Base-by-base conservation (phyloP, 2,329 filamentous ascomycete genomes). In the Furcasterigmium sp. region DNA sequence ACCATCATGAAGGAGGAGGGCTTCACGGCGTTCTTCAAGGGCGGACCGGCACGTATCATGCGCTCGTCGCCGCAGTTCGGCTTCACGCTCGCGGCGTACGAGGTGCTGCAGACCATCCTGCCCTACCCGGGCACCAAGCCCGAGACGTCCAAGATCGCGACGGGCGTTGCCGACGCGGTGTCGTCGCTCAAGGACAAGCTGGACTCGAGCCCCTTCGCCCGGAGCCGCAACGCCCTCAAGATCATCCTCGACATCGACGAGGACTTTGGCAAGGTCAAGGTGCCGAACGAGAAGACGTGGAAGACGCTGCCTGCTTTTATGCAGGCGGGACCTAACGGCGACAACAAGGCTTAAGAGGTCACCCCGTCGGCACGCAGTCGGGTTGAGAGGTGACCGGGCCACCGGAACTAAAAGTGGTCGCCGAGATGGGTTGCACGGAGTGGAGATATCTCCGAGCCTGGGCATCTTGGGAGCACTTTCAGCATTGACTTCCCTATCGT, bases 21-120 rank as follows among this genome's bases (percentile, higher is more conserved):
- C 10, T 91, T 96, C 78, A 81, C 78, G 50, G 93, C 93, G 20
- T 98, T 98, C 76, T 98, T 97, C 83, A 97, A 97, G 75, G 93
- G 93, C 53, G 93, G 93, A 2, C 91, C 91, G 1, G 93, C 93
- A 8, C 88, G 93, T 72, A 94, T 98, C 58, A 68, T 97, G 62
- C 85, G 93, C 58, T 96, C 90, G 1, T 96, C 90, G 11, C 93
- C 93, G 14, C 93, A 98, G 62, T 98, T 98, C 63, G 93, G 93
- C 51, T 97, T 97, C 73, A 98, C 93, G 0, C 81, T 98, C 19
- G 93, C 93, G 4, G 87, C 87, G 35, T 98, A 97, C 65, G 93
- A 98, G 67, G 76, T 98, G 29, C 73, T 98, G 40, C 90, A 96
- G 69, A 86, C 74, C 48, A 42, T 82, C 35, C 68, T 97, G 36